These are phyloP conservation scores for Salvia miltiorrhiza DNA, from an alignment of 257 asterid genomes.

Conservation along the genomic window DNA sequence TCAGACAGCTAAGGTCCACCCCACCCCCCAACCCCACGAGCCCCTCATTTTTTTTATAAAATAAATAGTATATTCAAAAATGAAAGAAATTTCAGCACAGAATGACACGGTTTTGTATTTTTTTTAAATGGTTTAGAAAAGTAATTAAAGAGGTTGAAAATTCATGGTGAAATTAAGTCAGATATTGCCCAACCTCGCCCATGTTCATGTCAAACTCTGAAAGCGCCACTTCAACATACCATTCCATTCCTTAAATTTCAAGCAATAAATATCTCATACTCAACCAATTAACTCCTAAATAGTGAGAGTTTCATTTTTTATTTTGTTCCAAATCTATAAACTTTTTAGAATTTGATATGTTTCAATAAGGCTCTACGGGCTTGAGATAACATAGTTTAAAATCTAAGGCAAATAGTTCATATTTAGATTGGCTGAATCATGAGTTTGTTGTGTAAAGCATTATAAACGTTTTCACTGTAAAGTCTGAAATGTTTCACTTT, in stretches of 20 bases:
- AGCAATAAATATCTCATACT: conserved; percentile 34
- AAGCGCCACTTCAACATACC: conserved; percentile 51
- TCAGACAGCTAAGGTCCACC: conserved; percentile 13
- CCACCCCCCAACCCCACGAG: background rate
- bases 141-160: background rate
- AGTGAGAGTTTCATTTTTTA: background rate
- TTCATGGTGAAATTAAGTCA: conserved; percentile 5
- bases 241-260: conserved; percentile 36
- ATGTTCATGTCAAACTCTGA: conserved; percentile 45
- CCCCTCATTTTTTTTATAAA: background rate
- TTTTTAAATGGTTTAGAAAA: background rate
- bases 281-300: background rate
- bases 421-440: background rate
- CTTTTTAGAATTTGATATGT: background rate
- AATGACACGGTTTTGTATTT: background rate
- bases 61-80: background rate
- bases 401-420: background rate
- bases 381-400: background rate
- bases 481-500: background rate
- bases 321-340: background rate
- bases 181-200: conserved; percentile 7
- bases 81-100: background rate
- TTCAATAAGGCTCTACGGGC: background rate
- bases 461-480: background rate
- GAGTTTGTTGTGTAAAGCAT: background rate